phyloP scores from a whole-genome alignment of 2,329 filamentous ascomycete species.

The Metarhizium guizhouense region DNA sequence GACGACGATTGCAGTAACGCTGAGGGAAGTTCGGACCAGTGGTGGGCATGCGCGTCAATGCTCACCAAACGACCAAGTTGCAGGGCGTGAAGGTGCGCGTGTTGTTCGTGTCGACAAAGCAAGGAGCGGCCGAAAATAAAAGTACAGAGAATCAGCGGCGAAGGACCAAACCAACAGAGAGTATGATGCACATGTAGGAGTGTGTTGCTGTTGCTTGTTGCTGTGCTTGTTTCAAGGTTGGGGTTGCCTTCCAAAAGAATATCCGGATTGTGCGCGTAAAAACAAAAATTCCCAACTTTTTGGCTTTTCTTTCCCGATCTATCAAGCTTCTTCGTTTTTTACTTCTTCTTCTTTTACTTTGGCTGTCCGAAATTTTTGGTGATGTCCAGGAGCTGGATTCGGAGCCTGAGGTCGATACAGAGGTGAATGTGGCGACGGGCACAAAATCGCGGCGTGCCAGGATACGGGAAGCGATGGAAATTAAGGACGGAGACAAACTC shows the following conservation, averaged over 20 bases:
- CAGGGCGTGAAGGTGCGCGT: not conserved
- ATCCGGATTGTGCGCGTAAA: not conserved
- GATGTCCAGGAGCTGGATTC: not conserved
- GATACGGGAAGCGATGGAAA: slow-evolving; percentile 2
- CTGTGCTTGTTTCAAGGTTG: not conserved
- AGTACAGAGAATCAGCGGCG: slow-evolving; percentile 28
- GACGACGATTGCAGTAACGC: not conserved
- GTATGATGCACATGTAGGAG: not conserved
- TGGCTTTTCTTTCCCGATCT: not conserved
- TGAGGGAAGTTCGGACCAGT: not conserved
- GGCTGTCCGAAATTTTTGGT: not conserved
- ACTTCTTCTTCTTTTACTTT: not conserved
- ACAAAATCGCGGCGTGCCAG: not conserved
- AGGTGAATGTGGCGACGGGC: slow-evolving; percentile 2
- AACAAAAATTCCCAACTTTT: not conserved
- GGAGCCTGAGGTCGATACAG: not conserved
- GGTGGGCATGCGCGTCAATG: not conserved
- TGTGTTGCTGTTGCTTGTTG: not conserved
- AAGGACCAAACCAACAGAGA: slow-evolving; percentile 1
- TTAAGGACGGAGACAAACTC: slow-evolving; percentile 13
- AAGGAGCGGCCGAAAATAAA: slow-evolving; percentile 17
- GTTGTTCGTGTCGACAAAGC: slow-evolving; percentile 8
- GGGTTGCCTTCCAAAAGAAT: slow-evolving; percentile 4
- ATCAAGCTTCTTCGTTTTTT: not conserved
- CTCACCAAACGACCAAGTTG: not conserved